These are phyloP conservation scores for Thielaviopsis musarum DNA, from an alignment of 2,329 filamentous ascomycete species.

Conservation along the genomic window DNA sequence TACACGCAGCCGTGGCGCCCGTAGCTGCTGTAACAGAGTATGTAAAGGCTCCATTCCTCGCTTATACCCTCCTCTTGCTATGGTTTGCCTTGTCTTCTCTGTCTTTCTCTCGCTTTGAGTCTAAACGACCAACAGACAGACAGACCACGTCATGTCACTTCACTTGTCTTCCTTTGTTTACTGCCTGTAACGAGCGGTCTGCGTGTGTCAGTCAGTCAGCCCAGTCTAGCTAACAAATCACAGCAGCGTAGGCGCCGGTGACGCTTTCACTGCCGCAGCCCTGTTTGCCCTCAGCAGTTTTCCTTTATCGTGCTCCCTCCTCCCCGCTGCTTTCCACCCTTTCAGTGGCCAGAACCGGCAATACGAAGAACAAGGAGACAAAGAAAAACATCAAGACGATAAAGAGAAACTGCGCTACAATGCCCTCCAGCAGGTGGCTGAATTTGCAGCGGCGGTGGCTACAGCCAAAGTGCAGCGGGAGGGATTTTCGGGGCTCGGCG, in stretches of 20 bases:
- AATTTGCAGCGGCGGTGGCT: slow-evolving; percentile 49
- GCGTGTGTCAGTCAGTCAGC: background rate
- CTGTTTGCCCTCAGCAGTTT: slow-evolving; percentile 37
- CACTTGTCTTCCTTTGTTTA: too few relatives aligned
- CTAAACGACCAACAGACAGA: too few relatives aligned
- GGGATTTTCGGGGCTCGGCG: slow-evolving; percentile 40
- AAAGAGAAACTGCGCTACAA: background rate
- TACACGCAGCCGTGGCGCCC: background rate
- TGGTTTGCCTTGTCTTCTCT: background rate
- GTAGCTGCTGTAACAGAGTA: slow-evolving; percentile 1
- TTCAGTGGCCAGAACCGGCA: too few relatives aligned
- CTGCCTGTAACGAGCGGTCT: too few relatives aligned
- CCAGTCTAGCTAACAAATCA: slow-evolving; percentile 11
- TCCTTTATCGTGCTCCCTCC: background rate
- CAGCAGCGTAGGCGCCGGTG: slow-evolving; percentile 56
- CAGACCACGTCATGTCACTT: too few relatives aligned
- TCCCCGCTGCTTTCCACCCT: background rate
- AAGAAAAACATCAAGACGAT: too few relatives aligned
- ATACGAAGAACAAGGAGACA: too few relatives aligned
- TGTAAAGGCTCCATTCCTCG: background rate
- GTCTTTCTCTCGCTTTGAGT: background rate
- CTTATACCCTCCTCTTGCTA: background rate
- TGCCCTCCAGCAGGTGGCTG: slow-evolving; percentile 24
- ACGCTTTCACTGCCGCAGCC: slow-evolving; percentile 59
- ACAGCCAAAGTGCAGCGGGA: slow-evolving; percentile 51